A percentile compares a stretch with the other conserved stretches of the same genome.
Evolutionary conservation across 768 basidiomycete species (phyloP).

Genomic region (Arthromyces matolae): DNA sequence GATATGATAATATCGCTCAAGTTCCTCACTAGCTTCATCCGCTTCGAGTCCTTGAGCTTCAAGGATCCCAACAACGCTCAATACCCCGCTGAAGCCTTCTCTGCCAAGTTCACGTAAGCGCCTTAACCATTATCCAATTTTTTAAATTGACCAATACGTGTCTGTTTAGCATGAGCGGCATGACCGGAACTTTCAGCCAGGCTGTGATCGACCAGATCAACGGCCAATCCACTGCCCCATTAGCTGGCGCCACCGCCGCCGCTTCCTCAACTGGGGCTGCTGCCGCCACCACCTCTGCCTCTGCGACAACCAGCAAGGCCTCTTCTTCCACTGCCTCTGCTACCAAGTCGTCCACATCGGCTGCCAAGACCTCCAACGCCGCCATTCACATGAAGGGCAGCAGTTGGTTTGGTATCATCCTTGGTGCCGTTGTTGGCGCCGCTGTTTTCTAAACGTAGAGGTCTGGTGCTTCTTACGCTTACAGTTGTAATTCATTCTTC

Average conservation of each 20-base stretch:
- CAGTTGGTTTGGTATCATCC: conserved; percentile 30
- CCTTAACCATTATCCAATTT: background rate
- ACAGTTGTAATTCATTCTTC: background rate
- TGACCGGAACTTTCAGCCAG: conserved; percentile 68
- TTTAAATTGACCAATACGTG: background rate
- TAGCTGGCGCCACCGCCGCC: conserved; percentile 36
- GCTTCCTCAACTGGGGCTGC: conserved; percentile 22
- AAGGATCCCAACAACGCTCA: conserved; percentile 51
- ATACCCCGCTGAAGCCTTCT: conserved; percentile 69
- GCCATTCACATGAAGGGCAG: conserved; percentile 26
- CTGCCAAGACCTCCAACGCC: conserved; percentile 17
- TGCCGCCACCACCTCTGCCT: conserved; percentile 17
- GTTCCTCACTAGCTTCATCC: conserved; percentile 60
- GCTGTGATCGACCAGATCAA: conserved; percentile 54
- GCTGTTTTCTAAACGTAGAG: conserved; percentile 31
- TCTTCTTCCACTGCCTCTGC: conserved; percentile 15
- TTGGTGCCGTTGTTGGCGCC: conserved; percentile 34
- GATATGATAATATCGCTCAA: background rate
- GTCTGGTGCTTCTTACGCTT: conserved; percentile 5
- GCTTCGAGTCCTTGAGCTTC: conserved; percentile 55
- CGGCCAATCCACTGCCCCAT: conserved; percentile 56
- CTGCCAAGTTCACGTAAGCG: conserved; percentile 71
- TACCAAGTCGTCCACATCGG: conserved; percentile 14
- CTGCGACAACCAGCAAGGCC: conserved; percentile 18
- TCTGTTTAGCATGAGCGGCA: conserved; percentile 51